Evolutionary conservation across 176 grass and related monocot genomes (phyloP).

Genomic region (Triticum monococcum): DNA sequence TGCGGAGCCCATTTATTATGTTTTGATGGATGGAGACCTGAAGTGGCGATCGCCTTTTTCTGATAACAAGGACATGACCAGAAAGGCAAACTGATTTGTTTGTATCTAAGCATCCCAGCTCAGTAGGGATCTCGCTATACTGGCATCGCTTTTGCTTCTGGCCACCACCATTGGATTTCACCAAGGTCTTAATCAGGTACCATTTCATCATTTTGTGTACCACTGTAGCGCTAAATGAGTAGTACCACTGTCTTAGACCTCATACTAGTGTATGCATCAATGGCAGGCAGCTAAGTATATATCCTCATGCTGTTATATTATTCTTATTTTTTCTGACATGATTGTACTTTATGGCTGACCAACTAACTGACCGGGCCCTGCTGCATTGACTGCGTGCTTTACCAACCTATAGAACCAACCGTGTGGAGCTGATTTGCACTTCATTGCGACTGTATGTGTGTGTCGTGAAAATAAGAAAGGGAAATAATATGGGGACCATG

Average conservation of each 20-base stretch:
- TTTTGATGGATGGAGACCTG: conserved; percentile 35
- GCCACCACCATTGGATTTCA: conserved; percentile 29
- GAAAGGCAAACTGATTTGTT: conserved; percentile 24
- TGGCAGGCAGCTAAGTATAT: conserved; percentile 30
- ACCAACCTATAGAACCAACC: conserved; percentile 48
- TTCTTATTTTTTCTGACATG: conserved; percentile 29
- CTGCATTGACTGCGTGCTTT: conserved; percentile 52
- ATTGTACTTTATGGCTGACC: conserved; percentile 59
- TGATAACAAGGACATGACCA: conserved; percentile 34
- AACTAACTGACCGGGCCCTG: conserved; percentile 50
- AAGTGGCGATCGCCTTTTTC: conserved; percentile 22
- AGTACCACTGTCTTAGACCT: conserved; percentile 34
- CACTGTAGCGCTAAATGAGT: conserved; percentile 26
- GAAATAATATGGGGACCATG: conserved; percentile 40
- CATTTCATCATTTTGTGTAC: conserved; percentile 22
- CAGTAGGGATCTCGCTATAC: conserved; percentile 16
- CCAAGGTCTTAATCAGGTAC: conserved; percentile 30
- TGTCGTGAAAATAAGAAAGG: conserved; percentile 35
- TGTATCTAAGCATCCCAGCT: conserved; percentile 36
- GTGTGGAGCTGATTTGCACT: conserved; percentile 37
- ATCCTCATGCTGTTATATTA: conserved; percentile 13
- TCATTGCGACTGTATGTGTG: conserved; percentile 39
- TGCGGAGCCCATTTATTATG: conserved; percentile 33
- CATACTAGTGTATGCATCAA: conserved; percentile 18
- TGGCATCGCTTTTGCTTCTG: conserved; percentile 29